Conservation (phyloP, 345 rosid genomes). For the Brassica rapa region DNA sequence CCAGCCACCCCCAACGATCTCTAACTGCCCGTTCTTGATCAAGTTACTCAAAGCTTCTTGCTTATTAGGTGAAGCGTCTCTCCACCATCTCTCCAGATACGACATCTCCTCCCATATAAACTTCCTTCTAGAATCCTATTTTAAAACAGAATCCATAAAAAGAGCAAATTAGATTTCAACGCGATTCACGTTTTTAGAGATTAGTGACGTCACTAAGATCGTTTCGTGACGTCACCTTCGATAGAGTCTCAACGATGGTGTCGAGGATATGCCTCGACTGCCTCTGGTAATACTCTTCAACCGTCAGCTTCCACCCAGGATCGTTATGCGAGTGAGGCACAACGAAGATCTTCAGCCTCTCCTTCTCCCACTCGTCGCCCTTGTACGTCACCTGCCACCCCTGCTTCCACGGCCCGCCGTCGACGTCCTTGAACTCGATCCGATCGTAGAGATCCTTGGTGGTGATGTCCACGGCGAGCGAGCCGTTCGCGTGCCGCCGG, state of each 20-base stretch:
- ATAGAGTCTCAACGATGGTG: slow-evolving; percentile 78
- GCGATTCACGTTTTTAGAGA: slow-evolving; percentile 1
- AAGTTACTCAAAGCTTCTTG: slow-evolving; percentile 67
- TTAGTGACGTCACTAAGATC: slow-evolving; percentile 29
- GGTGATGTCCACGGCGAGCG: slow-evolving; percentile 62
- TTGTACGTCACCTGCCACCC: slow-evolving; percentile 82
- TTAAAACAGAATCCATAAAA: no score
- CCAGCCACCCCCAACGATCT: slow-evolving; percentile 99
- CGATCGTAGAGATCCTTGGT: slow-evolving; percentile 85
- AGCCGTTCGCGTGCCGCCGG: slow-evolving; percentile 37
- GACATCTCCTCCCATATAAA: slow-evolving; percentile 99
- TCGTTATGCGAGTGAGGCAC: slow-evolving; percentile 98
- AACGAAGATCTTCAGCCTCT: slow-evolving; percentile 82
- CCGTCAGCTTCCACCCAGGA: slow-evolving; percentile 98
- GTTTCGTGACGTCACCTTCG: slow-evolving; percentile 55
- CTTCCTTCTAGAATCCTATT: slow-evolving; percentile 77
- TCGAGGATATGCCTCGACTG: slow-evolving; percentile 85
- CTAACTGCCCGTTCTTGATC: slow-evolving; percentile 91
- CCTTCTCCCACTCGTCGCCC: slow-evolving; percentile 86
- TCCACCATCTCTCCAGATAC: slow-evolving; percentile 98
- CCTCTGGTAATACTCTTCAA: slow-evolving; percentile 88
- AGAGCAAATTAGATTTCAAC: not conserved
- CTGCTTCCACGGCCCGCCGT: slow-evolving; percentile 98
- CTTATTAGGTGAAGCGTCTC: slow-evolving; percentile 70
- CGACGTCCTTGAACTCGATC: slow-evolving; percentile 77